A percentile compares a stretch with the other conserved stretches of the same genome.
phyloP scores from a whole-genome alignment of 108 stramenopile species.

The Fragilaria crotonensis region DNA sequence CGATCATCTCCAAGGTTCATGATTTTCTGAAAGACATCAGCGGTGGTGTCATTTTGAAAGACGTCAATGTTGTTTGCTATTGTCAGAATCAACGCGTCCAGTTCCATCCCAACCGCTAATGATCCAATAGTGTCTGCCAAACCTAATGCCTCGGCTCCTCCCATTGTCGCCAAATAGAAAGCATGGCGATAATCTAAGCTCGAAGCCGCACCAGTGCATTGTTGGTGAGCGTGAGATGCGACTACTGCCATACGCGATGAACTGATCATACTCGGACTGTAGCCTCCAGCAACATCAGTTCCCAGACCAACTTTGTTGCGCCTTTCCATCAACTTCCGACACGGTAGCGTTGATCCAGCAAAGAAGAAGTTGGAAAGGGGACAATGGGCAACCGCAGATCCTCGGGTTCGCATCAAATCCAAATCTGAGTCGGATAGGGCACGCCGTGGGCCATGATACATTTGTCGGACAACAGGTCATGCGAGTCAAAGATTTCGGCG shows the following conservation, averaged over 20 bases:
- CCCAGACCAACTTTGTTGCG: conserved; percentile 58
- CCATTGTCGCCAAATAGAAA: conserved; percentile 60
- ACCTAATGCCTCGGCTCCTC: conserved; percentile 58
- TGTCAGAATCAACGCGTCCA: conserved; percentile 40
- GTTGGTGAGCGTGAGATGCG: conserved; percentile 21
- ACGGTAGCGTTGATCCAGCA: conserved; percentile 9
- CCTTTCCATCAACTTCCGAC: conserved; percentile 9
- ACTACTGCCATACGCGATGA: conserved; percentile 43
- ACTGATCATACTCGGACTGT: conserved; percentile 49
- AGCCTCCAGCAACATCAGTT: conserved; percentile 73
- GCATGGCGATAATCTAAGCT: conserved; percentile 43
- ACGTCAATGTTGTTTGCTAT: neutral
- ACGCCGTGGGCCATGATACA: conserved; percentile 61
- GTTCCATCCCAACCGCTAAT: conserved; percentile 48
- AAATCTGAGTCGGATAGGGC: conserved; percentile 27
- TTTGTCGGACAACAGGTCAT: conserved; percentile 30
- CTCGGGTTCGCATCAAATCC: conserved; percentile 17
- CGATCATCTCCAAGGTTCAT: conserved; percentile 17
- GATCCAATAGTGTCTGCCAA: conserved; percentile 39
- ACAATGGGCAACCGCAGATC: conserved; percentile 53
- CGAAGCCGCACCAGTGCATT: conserved; percentile 7
- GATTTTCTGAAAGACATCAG: conserved; percentile 27
- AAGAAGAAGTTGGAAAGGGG: conserved; percentile 52
- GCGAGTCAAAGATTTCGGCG: conserved; percentile 38
- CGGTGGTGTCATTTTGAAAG: conserved; percentile 1